These are phyloP conservation scores for Populus pruinosa DNA, from an alignment of 345 rosid species.

Conservation along the genomic window DNA sequence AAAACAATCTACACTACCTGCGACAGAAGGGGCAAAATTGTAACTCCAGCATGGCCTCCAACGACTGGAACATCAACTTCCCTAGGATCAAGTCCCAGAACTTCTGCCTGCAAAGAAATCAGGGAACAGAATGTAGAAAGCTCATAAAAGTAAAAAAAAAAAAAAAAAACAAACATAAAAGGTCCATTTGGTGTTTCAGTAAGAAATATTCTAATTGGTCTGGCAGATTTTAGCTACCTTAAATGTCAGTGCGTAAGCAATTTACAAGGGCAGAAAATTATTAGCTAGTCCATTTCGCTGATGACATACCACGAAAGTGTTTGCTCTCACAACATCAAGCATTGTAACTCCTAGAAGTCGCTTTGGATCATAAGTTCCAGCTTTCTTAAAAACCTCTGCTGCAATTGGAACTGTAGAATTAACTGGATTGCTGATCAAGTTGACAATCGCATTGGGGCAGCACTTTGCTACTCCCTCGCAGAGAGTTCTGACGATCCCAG, in stretches of 20 bases:
- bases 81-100: constrained; percentile 32
- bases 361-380: constrained; percentile 66
- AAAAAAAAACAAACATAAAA: background rate
- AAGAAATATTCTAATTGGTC: background rate
- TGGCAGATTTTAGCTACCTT: background rate
- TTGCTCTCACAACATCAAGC: constrained; percentile 74
- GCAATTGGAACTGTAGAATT: constrained; percentile 82
- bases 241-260: background rate
- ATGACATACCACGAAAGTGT: constrained; percentile 41
- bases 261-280: background rate
- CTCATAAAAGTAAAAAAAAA: background rate
- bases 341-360: constrained; percentile 69
- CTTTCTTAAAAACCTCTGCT: constrained; percentile 70
- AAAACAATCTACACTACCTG: constrained; percentile 13
- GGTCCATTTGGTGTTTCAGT: too few relatives aligned
- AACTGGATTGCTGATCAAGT: constrained; percentile 77
- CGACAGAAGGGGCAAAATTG: constrained; percentile 31
- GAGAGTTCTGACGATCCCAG: constrained; percentile 46
- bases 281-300: background rate
- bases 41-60: constrained; percentile 39
- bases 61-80: constrained; percentile 32
- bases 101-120: constrained; percentile 22
- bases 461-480: constrained; percentile 54
- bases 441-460: constrained; percentile 60
- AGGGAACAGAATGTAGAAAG: background rate